Evolutionary conservation across 2,329 filamentous ascomycete genomes (phyloP).

Genomic region (Clonostachys rhizophaga): DNA sequence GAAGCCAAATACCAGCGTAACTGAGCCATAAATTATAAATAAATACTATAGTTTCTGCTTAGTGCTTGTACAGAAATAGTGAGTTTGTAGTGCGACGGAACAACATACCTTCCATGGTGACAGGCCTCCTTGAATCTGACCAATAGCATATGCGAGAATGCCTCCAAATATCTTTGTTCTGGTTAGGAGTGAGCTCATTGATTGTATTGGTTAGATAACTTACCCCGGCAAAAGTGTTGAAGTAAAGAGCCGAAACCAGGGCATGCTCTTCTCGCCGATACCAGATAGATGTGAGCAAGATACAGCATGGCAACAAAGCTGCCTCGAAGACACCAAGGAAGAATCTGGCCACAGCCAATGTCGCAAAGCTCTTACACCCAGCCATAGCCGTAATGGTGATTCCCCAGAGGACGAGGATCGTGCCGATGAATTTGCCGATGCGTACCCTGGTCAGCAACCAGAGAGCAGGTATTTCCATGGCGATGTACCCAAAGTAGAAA

Average conservation of each 20-base stretch:
- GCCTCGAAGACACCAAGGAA: conserved; percentile 18
- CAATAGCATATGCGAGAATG: conserved; percentile 19
- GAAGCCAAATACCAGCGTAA: conserved; percentile 6
- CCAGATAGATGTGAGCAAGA: conserved; percentile 22
- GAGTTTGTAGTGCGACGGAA: too few species aligned
- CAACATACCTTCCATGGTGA: too few species aligned
- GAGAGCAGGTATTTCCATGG: neutral
- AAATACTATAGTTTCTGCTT: conserved; percentile 5
- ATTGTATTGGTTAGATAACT: too few species aligned
- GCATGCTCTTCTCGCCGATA: conserved; percentile 21
- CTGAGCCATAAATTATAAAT: conserved; percentile 15
- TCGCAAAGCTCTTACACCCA: conserved; percentile 10
- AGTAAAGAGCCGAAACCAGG: conserved; percentile 19
- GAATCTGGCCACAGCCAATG: conserved; percentile 14
- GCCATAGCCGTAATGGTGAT: conserved; percentile 13
- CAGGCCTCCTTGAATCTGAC: conserved; percentile 9
- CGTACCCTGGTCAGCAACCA: conserved; percentile 11
- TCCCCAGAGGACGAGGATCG: conserved; percentile 5
- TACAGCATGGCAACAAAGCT: conserved; percentile 14
- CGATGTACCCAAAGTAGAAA: too few species aligned
- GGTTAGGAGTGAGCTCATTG: too few species aligned
- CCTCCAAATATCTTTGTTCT: conserved; percentile 14
- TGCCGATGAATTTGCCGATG: conserved; percentile 10
- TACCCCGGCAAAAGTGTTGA: conserved; percentile 17
- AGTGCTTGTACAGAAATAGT: too few species aligned